Evolutionary conservation across 208 protist genomes (phyloP), one percentile per base, ranked within the genome.

Genomic region (Leishmania major): DNA sequence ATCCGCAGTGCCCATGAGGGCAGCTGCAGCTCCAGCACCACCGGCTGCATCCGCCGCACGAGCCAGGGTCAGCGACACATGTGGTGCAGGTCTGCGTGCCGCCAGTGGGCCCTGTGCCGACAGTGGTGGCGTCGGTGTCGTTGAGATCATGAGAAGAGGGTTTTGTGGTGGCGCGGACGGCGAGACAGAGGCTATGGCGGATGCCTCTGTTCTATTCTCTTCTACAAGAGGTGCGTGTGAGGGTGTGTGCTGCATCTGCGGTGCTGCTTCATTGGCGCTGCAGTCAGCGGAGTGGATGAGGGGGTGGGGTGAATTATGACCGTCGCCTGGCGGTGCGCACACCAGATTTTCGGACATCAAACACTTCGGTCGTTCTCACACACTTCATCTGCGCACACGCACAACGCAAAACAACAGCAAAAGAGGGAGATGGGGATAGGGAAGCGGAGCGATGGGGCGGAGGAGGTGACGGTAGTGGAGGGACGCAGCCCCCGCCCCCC

Each of bases 71-170:
- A 19, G 71, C 28, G 71, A 28, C 45, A 19, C 71, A 51, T 57
- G 47, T 2, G 71, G 71, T 19, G 47, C n/a, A 45, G 74, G 74
- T 43, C 55, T 53, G 28, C 74, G 55, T n/a, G 55, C 74, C 35
- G 55, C 55, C 55, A 43, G 74, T 53, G 74, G 49, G 74, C 10
- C 31, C 35, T 78, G 74, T 35, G 74, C 55, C 28, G 74, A 47
- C 49, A 62, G 76, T 47, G 60, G 76, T 28, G 60, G 76, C 10
- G 76, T 72, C 17, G 45, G 62, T n/a, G 77, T 40, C 7, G 77
- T 37, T 2, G 43, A 2, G 22, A 47, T n/a, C 2, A 35, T n/a
- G 45, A 47, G 43, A 31, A 43, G 43, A 43, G 43, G 69, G 40
- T 2, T 17, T 47, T 51, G 25, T 11, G 10, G 69, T 73, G 28